A percentile compares a stretch with the other conserved stretches of the same genome.
Evolutionary conservation across 352 stramenopile genomes (phyloP).

Genomic region (Aphanomyces astaci): DNA sequence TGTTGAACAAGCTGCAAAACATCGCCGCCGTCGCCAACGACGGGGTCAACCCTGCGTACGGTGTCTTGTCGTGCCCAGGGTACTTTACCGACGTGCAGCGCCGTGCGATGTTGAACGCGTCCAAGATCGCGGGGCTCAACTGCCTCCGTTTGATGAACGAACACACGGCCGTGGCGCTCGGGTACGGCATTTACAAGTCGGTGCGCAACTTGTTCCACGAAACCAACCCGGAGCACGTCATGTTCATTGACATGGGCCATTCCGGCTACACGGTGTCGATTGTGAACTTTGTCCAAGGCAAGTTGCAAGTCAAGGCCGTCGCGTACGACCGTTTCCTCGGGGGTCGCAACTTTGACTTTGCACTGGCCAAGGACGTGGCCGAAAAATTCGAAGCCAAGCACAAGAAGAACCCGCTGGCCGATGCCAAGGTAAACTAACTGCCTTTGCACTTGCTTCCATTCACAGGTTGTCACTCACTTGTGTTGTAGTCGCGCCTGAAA

Average conservation of each 20-base stretch:
- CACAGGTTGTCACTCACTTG: no score
- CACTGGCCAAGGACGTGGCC: conserved; percentile 91
- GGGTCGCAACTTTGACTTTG: conserved; percentile 94
- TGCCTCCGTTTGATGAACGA: conserved; percentile 98
- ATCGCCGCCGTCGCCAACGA: conserved; percentile 92
- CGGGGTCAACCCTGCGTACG: conserved; percentile 80
- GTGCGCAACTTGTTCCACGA: conserved; percentile 92
- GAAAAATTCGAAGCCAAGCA: conserved; percentile 96
- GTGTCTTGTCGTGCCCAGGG: conserved; percentile 92
- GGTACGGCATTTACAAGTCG: conserved; percentile 95
- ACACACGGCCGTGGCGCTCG: conserved; percentile 92
- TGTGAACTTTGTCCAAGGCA: conserved; percentile 91
- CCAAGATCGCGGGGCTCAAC: conserved; percentile 92
- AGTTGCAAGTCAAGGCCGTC: conserved; percentile 91
- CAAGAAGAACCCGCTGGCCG: conserved; percentile 87
- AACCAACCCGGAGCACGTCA: conserved; percentile 91
- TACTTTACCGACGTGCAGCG: conserved; percentile 98
- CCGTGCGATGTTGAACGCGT: conserved; percentile 89
- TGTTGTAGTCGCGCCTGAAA: conserved; percentile 86
- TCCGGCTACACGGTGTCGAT: conserved; percentile 89
- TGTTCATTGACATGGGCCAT: conserved; percentile 99
- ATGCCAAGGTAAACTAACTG: conserved; percentile 88
- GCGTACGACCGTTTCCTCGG: conserved; percentile 93
- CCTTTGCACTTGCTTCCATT: no score
- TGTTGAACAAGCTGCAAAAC: conserved; percentile 94